Base-by-base conservation (phyloP, 1,284 basidiomycete genomes). In the Phellinidium pouzarii region DNA sequence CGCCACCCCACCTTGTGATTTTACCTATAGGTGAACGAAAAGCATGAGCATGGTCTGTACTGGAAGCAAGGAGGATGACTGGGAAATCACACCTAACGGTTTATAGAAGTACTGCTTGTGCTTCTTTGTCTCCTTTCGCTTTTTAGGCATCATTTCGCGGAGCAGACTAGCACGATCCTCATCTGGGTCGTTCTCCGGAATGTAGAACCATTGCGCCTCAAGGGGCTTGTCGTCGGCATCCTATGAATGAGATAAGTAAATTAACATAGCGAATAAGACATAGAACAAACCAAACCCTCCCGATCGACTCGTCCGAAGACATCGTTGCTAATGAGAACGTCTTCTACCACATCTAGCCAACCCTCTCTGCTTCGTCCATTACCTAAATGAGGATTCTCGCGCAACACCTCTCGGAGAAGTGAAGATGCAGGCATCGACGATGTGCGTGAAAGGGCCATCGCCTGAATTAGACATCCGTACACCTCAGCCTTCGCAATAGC, bases 81-180 rank as follows among this genome's bases (percentile, higher is more conserved):
- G 14, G 3, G 31, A 34, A 17, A 42, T 42, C 40, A 43, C 23
- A 50, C 48, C 52, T 55, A 84, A 62, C 11, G 86, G 86, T 37
- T 74, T 74, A 70, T 80, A 89, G 66, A 88, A 89, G 68, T 89
- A 89, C 64, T 87, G 83, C 65, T 89, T 89, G 57, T 82, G 84
- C 68, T 84, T 83, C 73, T 81, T 87, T 64, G 85, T 87, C 66
- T 79, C 84, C 47, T 67, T 80, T 53, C 87, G 68, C 67, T 87
- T 87, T 14, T 84, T 77, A 2, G 84, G 83, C 82, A 87, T 85
- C 71, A 87, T 79, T 55, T 78, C 80, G 56, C 70, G 66, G 50
- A 87, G 75, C 50, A 88, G 65, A 55, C 68, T 66, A 40, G 85
- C 84, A 12, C 86, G 75, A 55, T 87, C 86, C 54, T 71, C 69